Evolutionary conservation across 1,284 basidiomycete species (phyloP).

Genomic region (Cryptococcus sp.): DNA sequence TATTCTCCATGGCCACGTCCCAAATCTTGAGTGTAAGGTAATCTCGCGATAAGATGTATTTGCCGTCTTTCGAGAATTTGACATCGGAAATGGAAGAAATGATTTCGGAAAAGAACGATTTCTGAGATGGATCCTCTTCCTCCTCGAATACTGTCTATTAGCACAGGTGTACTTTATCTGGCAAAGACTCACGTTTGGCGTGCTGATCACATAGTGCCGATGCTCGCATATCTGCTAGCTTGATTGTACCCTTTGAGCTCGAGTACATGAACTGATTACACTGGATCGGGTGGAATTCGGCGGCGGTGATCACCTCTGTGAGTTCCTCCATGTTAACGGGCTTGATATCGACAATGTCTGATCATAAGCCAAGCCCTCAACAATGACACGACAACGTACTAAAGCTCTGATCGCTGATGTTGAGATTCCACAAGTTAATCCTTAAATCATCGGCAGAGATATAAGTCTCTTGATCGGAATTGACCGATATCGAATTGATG

Average conservation of each 20-base stretch:
- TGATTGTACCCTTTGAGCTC: slow-evolving; percentile 99
- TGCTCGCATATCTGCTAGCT: slow-evolving; percentile 99
- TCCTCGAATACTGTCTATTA: slow-evolving; percentile 79
- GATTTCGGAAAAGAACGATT: slow-evolving; percentile 99
- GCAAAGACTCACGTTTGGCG: slow-evolving; percentile 73
- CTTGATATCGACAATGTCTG: slow-evolving; percentile 99
- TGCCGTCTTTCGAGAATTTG: slow-evolving; percentile 95
- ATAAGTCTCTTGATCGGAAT: slow-evolving; percentile 99
- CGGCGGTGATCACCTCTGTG: slow-evolving; percentile 98
- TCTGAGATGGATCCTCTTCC: slow-evolving; percentile 93
- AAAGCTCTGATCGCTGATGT: slow-evolving; percentile 98
- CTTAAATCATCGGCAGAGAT: slow-evolving; percentile 96
- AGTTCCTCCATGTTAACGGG: slow-evolving; percentile 99
- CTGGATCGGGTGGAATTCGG: slow-evolving; percentile 95
- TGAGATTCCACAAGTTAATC: slow-evolving; percentile 97
- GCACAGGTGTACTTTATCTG: not conserved
- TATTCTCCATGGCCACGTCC: slow-evolving; percentile 99
- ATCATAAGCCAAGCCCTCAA: not conserved
- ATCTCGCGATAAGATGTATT: slow-evolving; percentile 94
- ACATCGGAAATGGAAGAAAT: slow-evolving; percentile 99
- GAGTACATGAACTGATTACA: slow-evolving; percentile 99
- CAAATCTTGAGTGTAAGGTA: slow-evolving; percentile 98
- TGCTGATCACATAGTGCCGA: slow-evolving; percentile 94
- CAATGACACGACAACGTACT: slow-evolving; percentile 62
- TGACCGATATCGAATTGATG: slow-evolving; percentile 99